Conservation (phyloP, 2,329 filamentous ascomycete species). For the Penicillium occitanis region DNA sequence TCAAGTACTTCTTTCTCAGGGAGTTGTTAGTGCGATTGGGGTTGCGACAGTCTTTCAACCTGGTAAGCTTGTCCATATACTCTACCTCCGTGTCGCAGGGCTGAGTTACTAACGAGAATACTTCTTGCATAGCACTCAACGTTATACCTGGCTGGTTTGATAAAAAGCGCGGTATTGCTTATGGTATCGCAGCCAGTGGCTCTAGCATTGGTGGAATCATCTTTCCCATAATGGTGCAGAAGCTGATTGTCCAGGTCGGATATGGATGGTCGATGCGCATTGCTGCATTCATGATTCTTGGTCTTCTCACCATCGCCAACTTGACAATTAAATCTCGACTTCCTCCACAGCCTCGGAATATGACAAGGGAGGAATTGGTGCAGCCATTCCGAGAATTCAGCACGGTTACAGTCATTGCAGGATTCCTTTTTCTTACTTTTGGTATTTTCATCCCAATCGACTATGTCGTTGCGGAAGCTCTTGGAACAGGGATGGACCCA, state of each 20-base stretch:
- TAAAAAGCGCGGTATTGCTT: slow-evolving; percentile 52
- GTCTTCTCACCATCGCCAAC: slow-evolving; percentile 54
- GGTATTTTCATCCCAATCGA: slow-evolving; percentile 61
- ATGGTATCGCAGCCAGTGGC: slow-evolving; percentile 56
- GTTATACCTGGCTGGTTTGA: slow-evolving; percentile 64
- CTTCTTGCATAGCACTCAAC: slow-evolving; percentile 45
- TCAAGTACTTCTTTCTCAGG: slow-evolving; percentile 58
- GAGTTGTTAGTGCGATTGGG: slow-evolving; percentile 54
- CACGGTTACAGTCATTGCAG: slow-evolving; percentile 32
- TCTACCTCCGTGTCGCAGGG: slow-evolving; percentile 30
- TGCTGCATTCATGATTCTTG: slow-evolving; percentile 61
- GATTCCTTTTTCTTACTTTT: slow-evolving; percentile 57
- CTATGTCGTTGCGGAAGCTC: slow-evolving; percentile 51
- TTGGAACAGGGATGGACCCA: slow-evolving; percentile 49
- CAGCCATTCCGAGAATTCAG: slow-evolving; percentile 28
- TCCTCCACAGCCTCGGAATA: slow-evolving; percentile 27
- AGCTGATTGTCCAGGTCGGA: slow-evolving; percentile 54
- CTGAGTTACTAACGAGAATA: slow-evolving; percentile 42
- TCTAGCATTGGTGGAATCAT: slow-evolving; percentile 60
- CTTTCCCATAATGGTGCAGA: slow-evolving; percentile 61
- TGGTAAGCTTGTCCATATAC: slow-evolving; percentile 30
- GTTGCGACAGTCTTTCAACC: slow-evolving; percentile 44
- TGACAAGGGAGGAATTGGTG: slow-evolving; percentile 25
- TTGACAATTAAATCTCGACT: slow-evolving; percentile 53
- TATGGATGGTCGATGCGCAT: slow-evolving; percentile 60